phyloP scores from a whole-genome alignment of 306 rosid genomes.

The Mimosa bimucronata region DNA sequence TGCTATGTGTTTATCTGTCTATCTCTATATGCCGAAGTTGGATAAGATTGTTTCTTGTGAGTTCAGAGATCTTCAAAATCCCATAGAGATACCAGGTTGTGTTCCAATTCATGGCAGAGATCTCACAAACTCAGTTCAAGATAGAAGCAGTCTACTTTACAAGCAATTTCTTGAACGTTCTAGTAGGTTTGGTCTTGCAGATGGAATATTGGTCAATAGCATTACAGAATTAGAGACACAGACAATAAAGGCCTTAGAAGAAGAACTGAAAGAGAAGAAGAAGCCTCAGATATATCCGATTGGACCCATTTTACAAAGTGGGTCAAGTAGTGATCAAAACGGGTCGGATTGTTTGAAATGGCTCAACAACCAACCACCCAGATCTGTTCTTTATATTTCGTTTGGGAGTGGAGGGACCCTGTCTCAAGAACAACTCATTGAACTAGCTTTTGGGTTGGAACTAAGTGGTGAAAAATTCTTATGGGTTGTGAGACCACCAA shows the following conservation, averaged over 20 bases:
- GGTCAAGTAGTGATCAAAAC: neutral
- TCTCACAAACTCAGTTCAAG: neutral
- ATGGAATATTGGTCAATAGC: conserved; percentile 39
- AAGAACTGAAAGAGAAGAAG: neutral
- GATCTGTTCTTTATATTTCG: neutral
- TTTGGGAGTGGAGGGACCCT: conserved; percentile 21
- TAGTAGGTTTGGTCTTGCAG: neutral
- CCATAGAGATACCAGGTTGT: conserved; percentile 1
- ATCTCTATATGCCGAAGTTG: neutral
- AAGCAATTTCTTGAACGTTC: conserved; percentile 6
- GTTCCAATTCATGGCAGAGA: neutral
- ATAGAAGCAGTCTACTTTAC: conserved; percentile 11
- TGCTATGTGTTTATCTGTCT: conserved; percentile 18
- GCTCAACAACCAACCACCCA: neutral
- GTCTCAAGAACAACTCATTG: neutral
- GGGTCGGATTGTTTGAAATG: neutral
- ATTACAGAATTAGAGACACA: conserved; percentile 30
- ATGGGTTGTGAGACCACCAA: too few relatives aligned
- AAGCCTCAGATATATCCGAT: neutral
- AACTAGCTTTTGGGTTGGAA: conserved; percentile 4
- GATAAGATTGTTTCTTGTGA: conserved; percentile 21
- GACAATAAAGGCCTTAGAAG: conserved; percentile 29
- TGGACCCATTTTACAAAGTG: conserved; percentile 7
- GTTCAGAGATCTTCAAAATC: conserved; percentile 20
- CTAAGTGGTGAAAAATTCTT: too few relatives aligned